phyloP scores from a whole-genome alignment of 805 yeast genomes.

The Cyberlindnera bimundalis region DNA sequence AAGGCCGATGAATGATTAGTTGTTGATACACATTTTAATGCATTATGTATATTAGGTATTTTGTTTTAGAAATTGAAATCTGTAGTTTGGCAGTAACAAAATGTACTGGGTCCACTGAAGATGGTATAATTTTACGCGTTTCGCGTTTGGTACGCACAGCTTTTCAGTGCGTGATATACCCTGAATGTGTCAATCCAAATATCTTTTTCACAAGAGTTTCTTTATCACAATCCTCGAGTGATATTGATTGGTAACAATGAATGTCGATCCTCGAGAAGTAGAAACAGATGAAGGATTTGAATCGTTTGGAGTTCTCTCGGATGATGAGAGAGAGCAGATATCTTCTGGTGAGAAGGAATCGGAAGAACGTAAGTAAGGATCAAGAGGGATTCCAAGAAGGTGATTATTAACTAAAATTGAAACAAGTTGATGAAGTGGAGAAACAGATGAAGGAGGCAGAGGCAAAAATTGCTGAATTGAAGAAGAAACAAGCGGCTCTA shows the following conservation, averaged over 20 bases:
- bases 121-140: constrained; percentile 1
- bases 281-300: constrained; percentile 8
- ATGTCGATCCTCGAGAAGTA: constrained; percentile 16
- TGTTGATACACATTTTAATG: background rate
- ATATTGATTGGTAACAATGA: background rate
- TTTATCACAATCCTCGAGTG: no score
- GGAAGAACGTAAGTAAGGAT: background rate
- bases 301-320: constrained; percentile 12
- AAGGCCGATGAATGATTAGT: constrained; percentile 13
- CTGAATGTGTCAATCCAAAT: no score
- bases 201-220: no score
- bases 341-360: background rate
- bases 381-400: background rate
- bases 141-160: background rate
- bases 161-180: no score
- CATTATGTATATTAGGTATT: background rate
- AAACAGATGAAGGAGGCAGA: background rate
- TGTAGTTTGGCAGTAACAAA: no score
- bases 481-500: background rate
- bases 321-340: constrained; percentile 7
- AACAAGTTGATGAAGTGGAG: background rate
- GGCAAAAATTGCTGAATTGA: background rate
- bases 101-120: no score
- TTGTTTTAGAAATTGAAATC: background rate
- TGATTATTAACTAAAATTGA: background rate